Evolutionary conservation across 495 filamentous ascomycete species (phyloP).

Genomic region (Lepraria neglecta): DNA sequence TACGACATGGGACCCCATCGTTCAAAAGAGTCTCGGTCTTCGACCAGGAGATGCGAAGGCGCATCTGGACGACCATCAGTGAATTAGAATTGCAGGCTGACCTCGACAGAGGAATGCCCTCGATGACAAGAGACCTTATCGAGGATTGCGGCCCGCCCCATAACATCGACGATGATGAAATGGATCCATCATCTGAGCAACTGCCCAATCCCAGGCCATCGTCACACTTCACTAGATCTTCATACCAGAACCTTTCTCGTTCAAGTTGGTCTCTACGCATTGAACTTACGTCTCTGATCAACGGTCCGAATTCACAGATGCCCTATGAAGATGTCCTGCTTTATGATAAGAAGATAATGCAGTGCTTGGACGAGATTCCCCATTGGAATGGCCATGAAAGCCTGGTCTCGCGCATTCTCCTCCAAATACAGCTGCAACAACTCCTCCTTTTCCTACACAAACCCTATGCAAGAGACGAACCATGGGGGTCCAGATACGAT

Average conservation of each 20-base stretch:
- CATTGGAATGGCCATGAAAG: slow-evolving; percentile 17
- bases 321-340: slow-evolving; percentile 29
- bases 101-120: slow-evolving; percentile 48
- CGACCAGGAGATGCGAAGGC: slow-evolving; percentile 47
- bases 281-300: slow-evolving; percentile 31
- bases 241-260: slow-evolving; percentile 33
- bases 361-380: slow-evolving; percentile 29
- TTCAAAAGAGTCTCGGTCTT: slow-evolving; percentile 40
- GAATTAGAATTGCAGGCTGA: slow-evolving; percentile 49
- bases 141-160: slow-evolving; percentile 45
- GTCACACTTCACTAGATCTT: slow-evolving; percentile 37
- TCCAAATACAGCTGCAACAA: slow-evolving; percentile 32
- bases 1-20: slow-evolving; percentile 31
- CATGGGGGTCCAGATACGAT: slow-evolving; percentile 13
- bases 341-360: slow-evolving; percentile 30
- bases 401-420: slow-evolving; percentile 23
- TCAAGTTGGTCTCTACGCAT: slow-evolving; percentile 29
- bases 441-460: slow-evolving; percentile 32
- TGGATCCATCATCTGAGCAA: slow-evolving; percentile 36
- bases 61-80: slow-evolving; percentile 52
- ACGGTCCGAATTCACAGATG: slow-evolving; percentile 27
- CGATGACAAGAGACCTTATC: slow-evolving; percentile 42
- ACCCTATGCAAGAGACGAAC: slow-evolving; percentile 21
- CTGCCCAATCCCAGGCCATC: slow-evolving; percentile 32
- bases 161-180: slow-evolving; percentile 46